Evolutionary conservation across 164 flowering plant species (phyloP).

Genomic region (Chloranthus sessilifolius): DNA sequence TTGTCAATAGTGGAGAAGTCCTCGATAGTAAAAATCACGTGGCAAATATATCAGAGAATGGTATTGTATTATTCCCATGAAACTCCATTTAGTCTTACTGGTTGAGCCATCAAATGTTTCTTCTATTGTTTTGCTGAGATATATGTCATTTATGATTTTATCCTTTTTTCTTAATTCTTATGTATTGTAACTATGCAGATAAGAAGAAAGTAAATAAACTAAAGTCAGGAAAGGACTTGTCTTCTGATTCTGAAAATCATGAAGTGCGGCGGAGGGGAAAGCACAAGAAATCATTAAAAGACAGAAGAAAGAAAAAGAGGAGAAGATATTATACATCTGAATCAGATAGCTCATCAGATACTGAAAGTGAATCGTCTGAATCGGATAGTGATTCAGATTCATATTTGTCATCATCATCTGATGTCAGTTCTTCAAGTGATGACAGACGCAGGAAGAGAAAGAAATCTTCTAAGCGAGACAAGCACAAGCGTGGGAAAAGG

Average conservation of each 20-base stretch:
- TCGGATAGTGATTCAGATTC: slow-evolving; percentile 65
- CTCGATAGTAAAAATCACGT: slow-evolving; percentile 34
- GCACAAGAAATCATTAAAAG: slow-evolving; percentile 73
- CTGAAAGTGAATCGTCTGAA: slow-evolving; percentile 63
- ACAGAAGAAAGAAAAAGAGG: slow-evolving; percentile 51
- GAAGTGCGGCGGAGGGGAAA: slow-evolving; percentile 54
- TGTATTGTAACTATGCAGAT: slow-evolving; percentile 29
- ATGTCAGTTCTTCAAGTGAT: slow-evolving; percentile 83
- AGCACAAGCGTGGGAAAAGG: slow-evolving; percentile 53
- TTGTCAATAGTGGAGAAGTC: slow-evolving; percentile 77
- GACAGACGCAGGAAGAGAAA: slow-evolving; percentile 71
- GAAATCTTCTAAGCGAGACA: slow-evolving; percentile 69
- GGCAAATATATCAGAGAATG: slow-evolving; percentile 10
- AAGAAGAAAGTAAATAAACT: slow-evolving; percentile 48
- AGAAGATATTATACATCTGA: slow-evolving; percentile 74
- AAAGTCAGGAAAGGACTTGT: slow-evolving; percentile 43
- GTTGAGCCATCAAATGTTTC: background rate
- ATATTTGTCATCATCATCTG: slow-evolving; percentile 53
- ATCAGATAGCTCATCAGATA: slow-evolving; percentile 73
- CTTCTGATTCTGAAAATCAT: slow-evolving; percentile 42
- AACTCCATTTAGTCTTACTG: background rate
- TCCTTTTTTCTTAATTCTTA: background rate
- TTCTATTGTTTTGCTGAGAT: background rate
- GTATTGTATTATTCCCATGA: background rate
- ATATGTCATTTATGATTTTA: no score